Percentiles rank a stretch among this genome's conserved stretches.
phyloP scores from a whole-genome alignment of 2,329 filamentous ascomycete genomes.

The Neofusicoccum sp. region DNA sequence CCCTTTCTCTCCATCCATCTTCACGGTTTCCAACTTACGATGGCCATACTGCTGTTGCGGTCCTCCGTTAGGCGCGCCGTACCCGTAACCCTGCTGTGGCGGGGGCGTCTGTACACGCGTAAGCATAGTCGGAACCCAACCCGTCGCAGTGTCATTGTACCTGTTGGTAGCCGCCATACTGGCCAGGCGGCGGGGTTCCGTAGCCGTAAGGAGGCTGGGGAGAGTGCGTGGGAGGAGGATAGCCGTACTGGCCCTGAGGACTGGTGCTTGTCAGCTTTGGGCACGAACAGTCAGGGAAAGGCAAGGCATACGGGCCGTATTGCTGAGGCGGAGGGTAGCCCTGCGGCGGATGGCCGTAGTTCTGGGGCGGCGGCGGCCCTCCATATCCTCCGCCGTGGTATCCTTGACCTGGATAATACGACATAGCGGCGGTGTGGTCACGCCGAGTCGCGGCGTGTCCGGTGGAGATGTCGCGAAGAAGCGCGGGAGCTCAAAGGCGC shows the following conservation, averaged over 20 bases:
- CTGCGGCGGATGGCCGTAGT: slow-evolving; percentile 21
- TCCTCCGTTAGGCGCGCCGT: slow-evolving; percentile 4
- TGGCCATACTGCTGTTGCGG: slow-evolving; percentile 15
- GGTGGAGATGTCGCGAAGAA: not conserved
- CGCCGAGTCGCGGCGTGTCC: not conserved
- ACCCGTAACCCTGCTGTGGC: slow-evolving; percentile 32
- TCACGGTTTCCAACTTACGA: slow-evolving; percentile 24
- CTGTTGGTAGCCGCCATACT: slow-evolving; percentile 46
- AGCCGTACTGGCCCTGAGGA: slow-evolving; percentile 41
- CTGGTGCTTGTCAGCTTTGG: slow-evolving; percentile 19
- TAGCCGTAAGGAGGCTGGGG: slow-evolving; percentile 45
- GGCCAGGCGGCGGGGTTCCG: slow-evolving; percentile 46
- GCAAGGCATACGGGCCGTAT: slow-evolving; percentile 21
- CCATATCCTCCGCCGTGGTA: slow-evolving; percentile 43
- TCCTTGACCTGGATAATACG: slow-evolving; percentile 46
- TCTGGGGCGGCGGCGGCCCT: slow-evolving; percentile 42
- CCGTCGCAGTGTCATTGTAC: slow-evolving; percentile 30
- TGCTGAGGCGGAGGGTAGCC: slow-evolving; percentile 26
- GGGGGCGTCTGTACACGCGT: slow-evolving; percentile 33
- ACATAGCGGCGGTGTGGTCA: slow-evolving; percentile 33
- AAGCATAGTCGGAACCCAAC: slow-evolving; percentile 34
- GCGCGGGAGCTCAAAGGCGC: not conserved
- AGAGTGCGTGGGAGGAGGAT: slow-evolving; percentile 35
- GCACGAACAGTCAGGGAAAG: not conserved
- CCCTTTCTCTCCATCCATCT: slow-evolving; percentile 46